Evolutionary conservation across 495 filamentous ascomycete genomes (phyloP), one percentile per base, ranked within the genome.

Genomic region (Delitschia confertaspora): DNA sequence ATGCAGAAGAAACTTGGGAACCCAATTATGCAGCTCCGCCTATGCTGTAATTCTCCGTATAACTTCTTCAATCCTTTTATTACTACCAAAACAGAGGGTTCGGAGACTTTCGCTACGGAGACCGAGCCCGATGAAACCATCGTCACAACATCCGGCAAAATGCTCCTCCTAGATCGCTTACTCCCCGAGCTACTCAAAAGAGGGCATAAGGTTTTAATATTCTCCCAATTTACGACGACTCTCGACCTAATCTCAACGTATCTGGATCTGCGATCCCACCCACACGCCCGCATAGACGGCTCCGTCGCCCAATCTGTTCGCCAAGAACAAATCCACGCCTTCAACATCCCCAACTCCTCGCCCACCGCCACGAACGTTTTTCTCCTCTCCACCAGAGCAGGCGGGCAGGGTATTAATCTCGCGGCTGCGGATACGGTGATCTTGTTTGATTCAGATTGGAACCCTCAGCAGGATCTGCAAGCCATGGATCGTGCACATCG

Each of bases 401-500:
- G 91, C 27, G 91, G 91, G 3, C 85, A 93, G 51, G 91, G 91
- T 25, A 95, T 98, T 70, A 98, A 98, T 60, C 72, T 82, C 16
- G 72, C 53, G 0, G 72, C 81, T 0, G 82, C 81, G 1, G 81
- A 85, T 42, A 85, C 81, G 0, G 81, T 85, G 20, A 78, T 85
- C 51, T 68, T 85, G 10, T 85, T 76, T 53, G 81, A 85, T 58
- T 78, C 76, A 21, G 91, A 98, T 61, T 98, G 91, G 89, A 98
- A 98, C 58, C 91, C 91, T 0, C 91, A 96, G 61, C 87, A 93
- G 57, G 91, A 98, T 63, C 71, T 98, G 11, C 91, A 98, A 60
- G 91, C 91, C 0, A 87, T 94, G 61, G 91, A 98, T 55, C 83
- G 91, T 14, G 86, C 83, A 1, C 91, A 98, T 58, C 78, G 91